Conservation (phyloP, 1,284 basidiomycete genomes). For the Volvariella volvacea region DNA sequence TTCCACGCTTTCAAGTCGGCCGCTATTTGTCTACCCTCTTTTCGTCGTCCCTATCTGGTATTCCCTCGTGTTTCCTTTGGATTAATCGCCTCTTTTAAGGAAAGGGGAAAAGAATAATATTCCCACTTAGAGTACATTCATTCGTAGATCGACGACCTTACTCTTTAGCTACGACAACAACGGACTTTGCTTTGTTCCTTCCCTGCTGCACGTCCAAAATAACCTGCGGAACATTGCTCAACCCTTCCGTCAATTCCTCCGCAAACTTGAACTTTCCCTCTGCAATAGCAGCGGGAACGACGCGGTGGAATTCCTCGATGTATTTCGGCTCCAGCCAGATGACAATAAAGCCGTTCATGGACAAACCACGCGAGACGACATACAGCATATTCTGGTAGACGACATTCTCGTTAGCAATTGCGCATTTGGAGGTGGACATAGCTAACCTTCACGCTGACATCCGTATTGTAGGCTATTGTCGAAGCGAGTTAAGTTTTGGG, state of each 20-base stretch:
- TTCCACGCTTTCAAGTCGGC: too few relatives aligned
- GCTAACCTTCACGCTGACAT: too few relatives aligned
- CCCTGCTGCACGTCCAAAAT: conserved; percentile 41
- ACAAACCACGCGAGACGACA: conserved; percentile 44
- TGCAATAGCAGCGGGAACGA: conserved; percentile 38
- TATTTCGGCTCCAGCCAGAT: conserved; percentile 25
- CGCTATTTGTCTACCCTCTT: too few relatives aligned
- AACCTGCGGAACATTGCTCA: conserved; percentile 37
- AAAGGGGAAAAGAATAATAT: too few relatives aligned
- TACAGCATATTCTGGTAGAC: conserved; percentile 17
- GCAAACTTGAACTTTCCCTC: conserved; percentile 40
- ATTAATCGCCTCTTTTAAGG: too few relatives aligned
- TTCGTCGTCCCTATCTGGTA: too few relatives aligned
- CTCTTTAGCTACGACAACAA: conserved; percentile 30
- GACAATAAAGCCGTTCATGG: conserved; percentile 49
- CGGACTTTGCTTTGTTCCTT: conserved; percentile 43
- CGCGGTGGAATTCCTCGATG: conserved; percentile 32
- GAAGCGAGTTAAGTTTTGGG: too few relatives aligned
- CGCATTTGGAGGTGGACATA: too few relatives aligned
- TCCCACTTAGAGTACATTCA: too few relatives aligned
- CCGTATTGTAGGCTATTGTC: too few relatives aligned
- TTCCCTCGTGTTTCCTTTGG: too few relatives aligned
- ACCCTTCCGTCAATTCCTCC: conserved; percentile 29
- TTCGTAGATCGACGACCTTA: too few relatives aligned
- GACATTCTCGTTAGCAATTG: neutral